phyloP scores from a whole-genome alignment of 805 yeast genomes.

The Saturnispora galanensis region DNA sequence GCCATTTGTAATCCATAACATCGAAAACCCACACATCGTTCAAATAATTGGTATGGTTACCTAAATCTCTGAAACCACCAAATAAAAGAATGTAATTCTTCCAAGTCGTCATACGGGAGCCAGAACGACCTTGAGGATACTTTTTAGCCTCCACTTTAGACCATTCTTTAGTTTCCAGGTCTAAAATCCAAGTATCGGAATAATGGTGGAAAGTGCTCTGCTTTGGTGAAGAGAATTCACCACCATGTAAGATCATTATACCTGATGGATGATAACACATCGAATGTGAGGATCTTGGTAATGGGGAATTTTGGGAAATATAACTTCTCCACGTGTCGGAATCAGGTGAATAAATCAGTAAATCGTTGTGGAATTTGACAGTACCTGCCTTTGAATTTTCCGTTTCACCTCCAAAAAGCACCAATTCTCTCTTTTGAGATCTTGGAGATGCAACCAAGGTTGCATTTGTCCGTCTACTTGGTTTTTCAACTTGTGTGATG shows the following conservation, averaged over 20 bases:
- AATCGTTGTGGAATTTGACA: slow-evolving; percentile 69
- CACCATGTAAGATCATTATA: slow-evolving; percentile 78
- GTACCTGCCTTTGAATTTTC: slow-evolving; percentile 29
- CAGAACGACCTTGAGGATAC: slow-evolving; percentile 82
- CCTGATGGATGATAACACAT: slow-evolving; percentile 93
- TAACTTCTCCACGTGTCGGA: slow-evolving; percentile 73
- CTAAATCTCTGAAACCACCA: slow-evolving; percentile 92
- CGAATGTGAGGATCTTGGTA: slow-evolving; percentile 89
- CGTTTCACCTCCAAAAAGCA: slow-evolving; percentile 86
- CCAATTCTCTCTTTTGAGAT: slow-evolving; percentile 66
- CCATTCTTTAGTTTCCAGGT: slow-evolving; percentile 82
- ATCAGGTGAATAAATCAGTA: slow-evolving; percentile 63
- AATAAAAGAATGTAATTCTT: slow-evolving; percentile 75
- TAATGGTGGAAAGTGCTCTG: slow-evolving; percentile 93
- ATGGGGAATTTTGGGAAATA: slow-evolving; percentile 77
- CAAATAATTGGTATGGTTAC: slow-evolving; percentile 71
- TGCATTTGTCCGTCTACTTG: slow-evolving; percentile 63
- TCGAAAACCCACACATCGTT: slow-evolving; percentile 91
- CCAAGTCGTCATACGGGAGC: slow-evolving; percentile 87
- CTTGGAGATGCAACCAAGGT: slow-evolving; percentile 66
- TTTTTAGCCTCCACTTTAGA: slow-evolving; percentile 62
- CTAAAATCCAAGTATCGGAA: slow-evolving; percentile 93
- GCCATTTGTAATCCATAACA: slow-evolving; percentile 83
- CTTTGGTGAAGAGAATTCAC: slow-evolving; percentile 94
- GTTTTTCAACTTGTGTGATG: slow-evolving; percentile 47